Evolutionary conservation across 108 stramenopile genomes (phyloP).

Genomic region (Stephanodiscus triporus): DNA sequence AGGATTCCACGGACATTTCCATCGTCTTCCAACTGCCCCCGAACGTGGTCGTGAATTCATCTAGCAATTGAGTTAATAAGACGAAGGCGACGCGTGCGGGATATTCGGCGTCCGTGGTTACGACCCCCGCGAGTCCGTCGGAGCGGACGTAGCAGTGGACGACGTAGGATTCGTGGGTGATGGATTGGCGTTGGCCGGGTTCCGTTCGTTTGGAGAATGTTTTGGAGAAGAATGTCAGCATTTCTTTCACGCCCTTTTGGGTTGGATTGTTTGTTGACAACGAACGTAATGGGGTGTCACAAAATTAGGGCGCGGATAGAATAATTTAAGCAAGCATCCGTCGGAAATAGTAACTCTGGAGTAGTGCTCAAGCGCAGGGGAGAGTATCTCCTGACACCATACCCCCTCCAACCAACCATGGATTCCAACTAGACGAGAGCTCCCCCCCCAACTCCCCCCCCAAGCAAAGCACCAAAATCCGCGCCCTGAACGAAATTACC

Average conservation of each 20-base stretch:
- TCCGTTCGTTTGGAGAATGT: conserved; percentile 96
- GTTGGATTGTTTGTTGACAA: neutral
- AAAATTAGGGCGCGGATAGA: too few relatives aligned
- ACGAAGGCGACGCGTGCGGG: conserved; percentile 98
- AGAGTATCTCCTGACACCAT: too few relatives aligned
- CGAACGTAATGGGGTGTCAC: neutral
- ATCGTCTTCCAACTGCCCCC: conserved; percentile 78
- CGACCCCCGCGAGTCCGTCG: conserved; percentile 93
- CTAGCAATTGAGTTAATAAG: conserved; percentile 92
- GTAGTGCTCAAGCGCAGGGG: too few relatives aligned
- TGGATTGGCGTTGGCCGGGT: conserved; percentile 97
- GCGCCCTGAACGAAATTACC: neutral
- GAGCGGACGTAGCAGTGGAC: conserved; percentile 97
- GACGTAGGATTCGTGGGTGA: conserved; percentile 96
- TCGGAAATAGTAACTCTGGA: neutral
- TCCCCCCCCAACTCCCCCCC: neutral
- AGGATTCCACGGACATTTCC: conserved; percentile 59
- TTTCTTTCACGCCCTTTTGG: conserved; percentile 91
- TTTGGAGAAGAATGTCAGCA: conserved; percentile 97
- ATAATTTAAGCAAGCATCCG: too few relatives aligned
- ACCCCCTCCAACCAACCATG: too few relatives aligned
- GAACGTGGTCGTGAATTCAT: conserved; percentile 80
- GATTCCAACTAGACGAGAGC: too few relatives aligned
- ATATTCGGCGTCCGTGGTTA: conserved; percentile 96
- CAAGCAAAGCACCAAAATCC: neutral